Percentiles rank a stretch among this genome's conserved stretches.
phyloP scores from a whole-genome alignment of 257 asterid species.

The Fraxinus pennsylvanica region DNA sequence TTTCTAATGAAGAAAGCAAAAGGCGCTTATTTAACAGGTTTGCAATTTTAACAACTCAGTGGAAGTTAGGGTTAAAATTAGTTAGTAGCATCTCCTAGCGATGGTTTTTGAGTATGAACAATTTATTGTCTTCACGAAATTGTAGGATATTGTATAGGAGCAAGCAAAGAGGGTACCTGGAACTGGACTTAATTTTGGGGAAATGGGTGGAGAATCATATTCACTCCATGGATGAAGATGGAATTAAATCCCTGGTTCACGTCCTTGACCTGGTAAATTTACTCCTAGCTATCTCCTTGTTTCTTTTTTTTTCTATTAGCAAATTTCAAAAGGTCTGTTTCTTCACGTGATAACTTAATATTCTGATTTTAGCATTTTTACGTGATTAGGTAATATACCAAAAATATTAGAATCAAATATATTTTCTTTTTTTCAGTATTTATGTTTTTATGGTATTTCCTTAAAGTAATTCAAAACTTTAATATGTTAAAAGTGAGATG shows the following conservation, averaged over 20 bases:
- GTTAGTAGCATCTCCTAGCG: neutral
- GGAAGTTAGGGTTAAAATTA: neutral
- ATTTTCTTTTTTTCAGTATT: neutral
- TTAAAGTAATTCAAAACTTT: too few species aligned
- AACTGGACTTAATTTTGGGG: constrained; percentile 85
- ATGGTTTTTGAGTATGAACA: neutral
- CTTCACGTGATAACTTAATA: neutral
- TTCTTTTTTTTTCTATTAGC: neutral
- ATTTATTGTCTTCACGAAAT: constrained; percentile 1
- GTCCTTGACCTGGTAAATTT: constrained; percentile 75
- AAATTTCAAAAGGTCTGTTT: neutral
- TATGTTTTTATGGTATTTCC: neutral
- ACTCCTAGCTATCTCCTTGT: neutral
- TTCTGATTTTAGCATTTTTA: neutral
- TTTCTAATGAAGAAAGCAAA: constrained; percentile 69
- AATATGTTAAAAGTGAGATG: too few species aligned
- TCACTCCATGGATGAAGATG: constrained; percentile 66
- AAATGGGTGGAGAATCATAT: constrained; percentile 90
- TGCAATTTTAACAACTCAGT: neutral
- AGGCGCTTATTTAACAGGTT: constrained; percentile 78
- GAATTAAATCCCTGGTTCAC: constrained; percentile 66
- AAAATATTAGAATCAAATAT: too few species aligned
- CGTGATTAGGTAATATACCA: neutral
- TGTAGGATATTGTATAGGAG: constrained; percentile 81
- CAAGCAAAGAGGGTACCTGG: constrained; percentile 88